Evolutionary conservation across 1,284 basidiomycete genomes (phyloP).

Genomic region (Wolfiporia cocos): DNA sequence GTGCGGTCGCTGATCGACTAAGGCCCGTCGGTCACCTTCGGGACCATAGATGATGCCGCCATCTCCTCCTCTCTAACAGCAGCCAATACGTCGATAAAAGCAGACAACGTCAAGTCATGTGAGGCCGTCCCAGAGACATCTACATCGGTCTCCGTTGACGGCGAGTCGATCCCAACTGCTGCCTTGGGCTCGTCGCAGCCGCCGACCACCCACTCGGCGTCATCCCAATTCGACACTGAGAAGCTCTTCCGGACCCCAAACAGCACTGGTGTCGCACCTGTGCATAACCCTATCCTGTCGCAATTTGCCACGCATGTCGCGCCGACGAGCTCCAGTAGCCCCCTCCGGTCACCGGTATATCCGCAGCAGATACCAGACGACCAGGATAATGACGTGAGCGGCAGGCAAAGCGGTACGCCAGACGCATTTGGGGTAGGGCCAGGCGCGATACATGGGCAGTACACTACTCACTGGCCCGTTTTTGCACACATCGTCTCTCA

Average conservation of each 20-base stretch:
- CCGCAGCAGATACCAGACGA: slow-evolving; percentile 59
- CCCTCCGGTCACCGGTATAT: slow-evolving; percentile 63
- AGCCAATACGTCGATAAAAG: slow-evolving; percentile 53
- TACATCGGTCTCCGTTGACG: slow-evolving; percentile 34
- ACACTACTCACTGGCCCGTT: slow-evolving; percentile 28
- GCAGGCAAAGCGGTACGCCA: slow-evolving; percentile 48
- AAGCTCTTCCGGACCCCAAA: slow-evolving; percentile 62
- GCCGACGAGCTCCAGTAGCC: slow-evolving; percentile 34
- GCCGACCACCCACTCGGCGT: too few species aligned
- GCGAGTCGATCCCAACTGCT: slow-evolving; percentile 40
- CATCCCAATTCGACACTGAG: slow-evolving; percentile 47
- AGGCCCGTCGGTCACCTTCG: slow-evolving; percentile 74
- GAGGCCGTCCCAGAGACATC: slow-evolving; percentile 64
- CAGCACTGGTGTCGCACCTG: slow-evolving; percentile 35
- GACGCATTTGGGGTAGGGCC: slow-evolving; percentile 28
- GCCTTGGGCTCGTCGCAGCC: slow-evolving; percentile 27
- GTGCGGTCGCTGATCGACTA: too few species aligned
- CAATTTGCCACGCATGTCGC: slow-evolving; percentile 25
- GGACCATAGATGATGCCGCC: slow-evolving; percentile 75
- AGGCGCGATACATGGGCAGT: slow-evolving; percentile 28
- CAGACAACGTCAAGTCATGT: slow-evolving; percentile 74
- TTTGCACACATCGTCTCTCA: slow-evolving; percentile 34
- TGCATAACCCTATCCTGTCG: slow-evolving; percentile 35
- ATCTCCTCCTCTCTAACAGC: slow-evolving; percentile 70
- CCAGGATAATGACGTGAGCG: slow-evolving; percentile 41